Evolutionary conservation across 176 grass and related monocot species (phyloP), one percentile per base, ranked within the genome.

Genomic region (Zoysia pacifica): DNA sequence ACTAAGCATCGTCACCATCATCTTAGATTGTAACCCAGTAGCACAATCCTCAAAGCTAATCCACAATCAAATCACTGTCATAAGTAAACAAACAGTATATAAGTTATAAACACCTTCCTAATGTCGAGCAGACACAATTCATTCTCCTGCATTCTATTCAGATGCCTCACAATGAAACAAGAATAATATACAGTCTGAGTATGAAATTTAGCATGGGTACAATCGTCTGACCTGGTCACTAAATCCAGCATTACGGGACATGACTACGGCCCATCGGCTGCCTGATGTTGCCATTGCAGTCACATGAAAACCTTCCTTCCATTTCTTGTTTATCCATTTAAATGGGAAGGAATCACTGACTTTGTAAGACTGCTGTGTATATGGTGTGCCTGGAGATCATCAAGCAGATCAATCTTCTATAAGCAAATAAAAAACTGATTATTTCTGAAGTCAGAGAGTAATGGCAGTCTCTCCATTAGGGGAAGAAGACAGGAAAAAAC

Each of bases 261-360:
- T 93, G 45, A 93, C 91, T 63, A 93, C 90, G 40, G 87, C 91
- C 91, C 91, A 93, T 51, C 91, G 82, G 44, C 82, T 83, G 35
- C 82, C 79, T 39, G 91, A 78, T 2, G 91, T 93, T 82, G 91
- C 91, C 91, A 90, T 93, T 67, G 91, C 82, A 6, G 91, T 93
- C 14, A 93, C 91, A 45, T 93, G 79, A 67, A 93, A 93, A 35
- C 87, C 91, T 93, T 93, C 91, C 76, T 93, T 93, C 91, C 91
- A 93, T 7, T 93, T 93, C 65, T 93, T 93, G 63, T 90, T 93
- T 85, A 93, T 87, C 91, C 91, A 93, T 72, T 93, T 93, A 35
- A 85, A 93, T 3, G 91, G 91, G 69, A 93, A 93, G 65, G 87
- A 93, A 72, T 93, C 87, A 42, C 91, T 93, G 43, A 93, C 91